Base-by-base conservation (phyloP, 352 stramenopile genomes). In the Phytopythium vexans region DNA sequence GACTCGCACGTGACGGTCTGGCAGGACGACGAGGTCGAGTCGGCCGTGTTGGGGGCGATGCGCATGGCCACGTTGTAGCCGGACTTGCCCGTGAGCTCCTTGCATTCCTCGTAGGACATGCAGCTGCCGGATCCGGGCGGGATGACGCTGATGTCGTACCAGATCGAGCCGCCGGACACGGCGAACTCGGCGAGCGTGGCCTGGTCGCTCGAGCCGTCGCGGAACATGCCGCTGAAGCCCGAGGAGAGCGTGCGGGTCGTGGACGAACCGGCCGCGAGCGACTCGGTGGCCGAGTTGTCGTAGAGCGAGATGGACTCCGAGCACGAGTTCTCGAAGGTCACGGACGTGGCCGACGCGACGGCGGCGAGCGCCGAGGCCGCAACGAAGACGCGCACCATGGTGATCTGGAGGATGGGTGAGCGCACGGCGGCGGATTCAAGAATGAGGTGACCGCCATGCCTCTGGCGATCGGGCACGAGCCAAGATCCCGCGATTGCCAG, bases 101-200 rank as follows among this genome's bases (percentile, higher is more conserved):
- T 65, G 55, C 74, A 86, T 7, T 61, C 59, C 3, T 69, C 60
- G 56, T 68, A 72, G 35, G 56, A 75, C 50, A 55, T 61, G 60
- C 74, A 87, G 49, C 61, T 68, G 21, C 60, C 74, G 36, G 65
- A 70, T 61, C 70, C 71, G 1, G 78, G 78, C 42, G 72, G 70
- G 46, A 83, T 79, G 46, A 64, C 70, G 48, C 67, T 77, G 64
- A 83, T 83, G 51, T 80, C 74, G 60, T 80, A 86, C 74, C 74
- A 83, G 21, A 70, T 58, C 50, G 63, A 74, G 31, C 55, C 61
- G 41, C 63, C 66, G 10, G 50, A 41, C 49, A 82, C 15, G 21
- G 67, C 55, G 54, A 86, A 80, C 56, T 86, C 74, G 46, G 70
- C 73, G 11, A 87, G 44, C 21, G 72, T 87, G 0, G 78, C 78